Evolutionary conservation across 805 yeast species (phyloP).

Genomic region (Yarrowia sp.): DNA sequence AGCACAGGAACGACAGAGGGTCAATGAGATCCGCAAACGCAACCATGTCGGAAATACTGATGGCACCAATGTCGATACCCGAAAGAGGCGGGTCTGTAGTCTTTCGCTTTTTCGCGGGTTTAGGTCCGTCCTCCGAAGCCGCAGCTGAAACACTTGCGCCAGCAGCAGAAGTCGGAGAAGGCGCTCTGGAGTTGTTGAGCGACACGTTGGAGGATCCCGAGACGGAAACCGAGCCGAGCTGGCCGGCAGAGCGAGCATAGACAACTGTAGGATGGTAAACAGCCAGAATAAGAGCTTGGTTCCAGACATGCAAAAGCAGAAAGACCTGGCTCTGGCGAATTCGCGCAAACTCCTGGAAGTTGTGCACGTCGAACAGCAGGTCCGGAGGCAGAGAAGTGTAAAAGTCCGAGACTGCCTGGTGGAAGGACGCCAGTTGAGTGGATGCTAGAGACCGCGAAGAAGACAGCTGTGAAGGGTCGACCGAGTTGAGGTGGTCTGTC

Average conservation of each 20-base stretch:
- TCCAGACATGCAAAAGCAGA: conserved; percentile 35
- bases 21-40: conserved; percentile 35
- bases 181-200: conserved; percentile 11
- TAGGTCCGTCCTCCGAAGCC: background rate
- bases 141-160: background rate
- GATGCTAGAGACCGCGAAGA: background rate
- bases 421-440: conserved; percentile 28
- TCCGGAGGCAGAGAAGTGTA: conserved; percentile 34
- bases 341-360: conserved; percentile 34
- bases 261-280: conserved; percentile 36
- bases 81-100: conserved; percentile 17
- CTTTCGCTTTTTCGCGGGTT: background rate
- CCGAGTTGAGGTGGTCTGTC: conserved; percentile 33
- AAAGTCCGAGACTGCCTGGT: conserved; percentile 34
- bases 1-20: conserved; percentile 34
- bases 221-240: background rate
- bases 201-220: conserved; percentile 3
- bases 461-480: conserved; percentile 12
- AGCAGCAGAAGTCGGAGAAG: background rate
- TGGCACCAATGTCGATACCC: conserved; percentile 35
- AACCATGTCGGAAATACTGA: conserved; percentile 37
- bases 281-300: conserved; percentile 37
- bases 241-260: conserved; percentile 32
- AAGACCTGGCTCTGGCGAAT: conserved; percentile 34
- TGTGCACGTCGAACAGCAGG: conserved; percentile 34